phyloP scores from a whole-genome alignment of 1,284 basidiomycete genomes.

The Trichosporon inkin region DNA sequence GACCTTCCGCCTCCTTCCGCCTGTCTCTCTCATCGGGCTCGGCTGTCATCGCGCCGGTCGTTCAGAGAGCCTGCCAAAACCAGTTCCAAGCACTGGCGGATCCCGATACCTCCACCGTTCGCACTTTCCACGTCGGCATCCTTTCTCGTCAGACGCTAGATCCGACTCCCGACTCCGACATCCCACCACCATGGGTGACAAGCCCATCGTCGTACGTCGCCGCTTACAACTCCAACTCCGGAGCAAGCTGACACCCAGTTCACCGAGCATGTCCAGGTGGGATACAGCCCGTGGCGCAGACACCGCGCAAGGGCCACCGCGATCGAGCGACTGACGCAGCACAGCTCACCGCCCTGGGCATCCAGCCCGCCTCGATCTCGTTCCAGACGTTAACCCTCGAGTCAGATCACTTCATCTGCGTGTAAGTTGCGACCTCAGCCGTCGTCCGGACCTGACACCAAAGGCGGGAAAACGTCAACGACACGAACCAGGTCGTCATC shows the following conservation, averaged over 20 bases:
- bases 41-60: background rate
- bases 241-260: conserved; percentile 36
- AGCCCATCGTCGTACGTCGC: conserved; percentile 47
- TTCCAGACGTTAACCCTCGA: conserved; percentile 96
- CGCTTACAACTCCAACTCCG: no score
- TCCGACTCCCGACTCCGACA: background rate
- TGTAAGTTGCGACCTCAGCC: conserved; percentile 45
- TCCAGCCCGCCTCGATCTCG: conserved; percentile 93
- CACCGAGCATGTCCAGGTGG: conserved; percentile 53
- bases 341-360: conserved; percentile 91
- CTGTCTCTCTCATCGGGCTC: background rate
- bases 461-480: conserved; percentile 51
- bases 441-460: background rate
- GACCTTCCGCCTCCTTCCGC: background rate
- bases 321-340: background rate
- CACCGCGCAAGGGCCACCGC: background rate
- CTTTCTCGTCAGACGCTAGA: background rate
- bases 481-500: conserved; percentile 94
- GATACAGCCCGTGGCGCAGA: conserved; percentile 11
- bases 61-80: background rate
- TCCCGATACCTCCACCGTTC: background rate
- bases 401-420: conserved; percentile 92
- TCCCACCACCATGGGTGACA: conserved; percentile 43
- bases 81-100: conserved; percentile 2
- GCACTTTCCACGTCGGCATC: conserved; percentile 14